Evolutionary conservation across 2,329 filamentous ascomycete genomes (phyloP).

Genomic region (Pseudocercospora fuligena): DNA sequence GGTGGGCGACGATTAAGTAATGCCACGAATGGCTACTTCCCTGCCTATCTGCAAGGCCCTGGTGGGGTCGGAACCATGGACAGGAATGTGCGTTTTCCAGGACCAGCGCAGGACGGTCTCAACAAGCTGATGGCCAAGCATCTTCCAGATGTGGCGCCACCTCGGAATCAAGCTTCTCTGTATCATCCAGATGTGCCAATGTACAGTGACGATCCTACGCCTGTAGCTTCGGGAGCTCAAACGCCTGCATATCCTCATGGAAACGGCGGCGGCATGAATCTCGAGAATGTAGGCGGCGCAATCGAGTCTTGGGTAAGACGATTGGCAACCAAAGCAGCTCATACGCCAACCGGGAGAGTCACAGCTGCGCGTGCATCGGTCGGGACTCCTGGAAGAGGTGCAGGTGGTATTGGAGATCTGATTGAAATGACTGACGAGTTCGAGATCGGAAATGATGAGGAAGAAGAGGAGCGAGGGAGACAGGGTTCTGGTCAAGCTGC

Average conservation of each 20-base stretch:
- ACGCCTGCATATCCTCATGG: conserved; percentile 35
- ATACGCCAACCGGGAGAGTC: conserved; percentile 18
- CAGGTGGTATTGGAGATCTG: conserved; percentile 63
- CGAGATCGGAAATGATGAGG: conserved; percentile 44
- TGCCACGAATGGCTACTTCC: conserved; percentile 47
- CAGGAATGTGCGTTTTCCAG: conserved; percentile 71
- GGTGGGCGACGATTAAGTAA: conserved; percentile 45
- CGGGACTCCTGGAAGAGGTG: conserved; percentile 40
- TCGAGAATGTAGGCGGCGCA: conserved; percentile 84
- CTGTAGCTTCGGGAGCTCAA: conserved; percentile 32
- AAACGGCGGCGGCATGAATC: conserved; percentile 45
- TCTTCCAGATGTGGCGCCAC: conserved; percentile 72
- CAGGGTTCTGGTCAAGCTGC: conserved; percentile 27
- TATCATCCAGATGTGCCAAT: conserved; percentile 69
- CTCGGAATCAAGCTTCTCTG: conserved; percentile 59
- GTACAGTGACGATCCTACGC: conserved; percentile 36
- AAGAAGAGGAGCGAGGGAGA: conserved; percentile 38
- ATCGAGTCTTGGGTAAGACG: conserved; percentile 91
- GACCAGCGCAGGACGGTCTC: conserved; percentile 81
- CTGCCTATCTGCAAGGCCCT: conserved; percentile 71
- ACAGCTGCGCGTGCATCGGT: conserved; percentile 35
- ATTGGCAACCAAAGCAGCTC: conserved; percentile 67
- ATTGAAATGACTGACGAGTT: conserved; percentile 72
- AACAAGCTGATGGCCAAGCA: conserved; percentile 85
- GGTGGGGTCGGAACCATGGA: conserved; percentile 86